A percentile compares a stretch with the other conserved stretches of the same genome.
Evolutionary conservation across 2,329 filamentous ascomycete species (phyloP).

Genomic region (Trichoderma brevicompactum): DNA sequence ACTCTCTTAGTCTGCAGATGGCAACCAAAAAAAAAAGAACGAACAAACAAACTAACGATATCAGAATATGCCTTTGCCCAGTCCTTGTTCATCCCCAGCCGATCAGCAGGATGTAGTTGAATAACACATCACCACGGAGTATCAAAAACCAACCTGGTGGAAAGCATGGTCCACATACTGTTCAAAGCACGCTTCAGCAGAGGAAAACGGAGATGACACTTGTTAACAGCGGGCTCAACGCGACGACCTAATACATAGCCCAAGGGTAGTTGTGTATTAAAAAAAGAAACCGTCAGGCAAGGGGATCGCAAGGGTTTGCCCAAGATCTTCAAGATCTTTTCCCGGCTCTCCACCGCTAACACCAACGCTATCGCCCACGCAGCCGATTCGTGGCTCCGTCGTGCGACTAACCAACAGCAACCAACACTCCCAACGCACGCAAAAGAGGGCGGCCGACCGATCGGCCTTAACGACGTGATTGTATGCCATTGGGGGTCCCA

Average conservation of each 20-base stretch:
- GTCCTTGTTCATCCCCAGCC: too few relatives aligned
- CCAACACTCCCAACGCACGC: not conserved
- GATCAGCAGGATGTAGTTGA: too few relatives aligned
- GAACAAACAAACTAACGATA: too few relatives aligned
- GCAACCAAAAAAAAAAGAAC: too few relatives aligned
- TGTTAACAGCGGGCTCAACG: not conserved
- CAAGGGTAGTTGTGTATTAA: not conserved
- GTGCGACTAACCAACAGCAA: slow-evolving; percentile 3
- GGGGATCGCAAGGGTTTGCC: slow-evolving; percentile 8
- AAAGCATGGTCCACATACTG: not conserved
- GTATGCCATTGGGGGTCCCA: not conserved
- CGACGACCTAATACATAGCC: not conserved
- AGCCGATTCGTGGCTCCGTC: slow-evolving; percentile 1
- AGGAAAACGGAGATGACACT: not conserved
- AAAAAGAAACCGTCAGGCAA: not conserved
- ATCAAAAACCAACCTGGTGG: too few relatives aligned
- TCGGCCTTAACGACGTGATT: slow-evolving; percentile 9
- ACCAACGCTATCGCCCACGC: not conserved
- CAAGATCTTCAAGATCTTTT: slow-evolving; percentile 25
- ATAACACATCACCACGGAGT: too few relatives aligned
- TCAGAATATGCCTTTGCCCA: too few relatives aligned
- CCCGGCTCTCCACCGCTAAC: slow-evolving; percentile 10
- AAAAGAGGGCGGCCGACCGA: slow-evolving; percentile 11
- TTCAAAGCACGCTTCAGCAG: not conserved
- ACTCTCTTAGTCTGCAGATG: too few relatives aligned